A percentile compares a stretch with the other conserved stretches of the same genome.
These are phyloP conservation scores for Acephala macrosclerotiorum DNA, from an alignment of 2,329 filamentous ascomycete genomes.

Conservation along the genomic window DNA sequence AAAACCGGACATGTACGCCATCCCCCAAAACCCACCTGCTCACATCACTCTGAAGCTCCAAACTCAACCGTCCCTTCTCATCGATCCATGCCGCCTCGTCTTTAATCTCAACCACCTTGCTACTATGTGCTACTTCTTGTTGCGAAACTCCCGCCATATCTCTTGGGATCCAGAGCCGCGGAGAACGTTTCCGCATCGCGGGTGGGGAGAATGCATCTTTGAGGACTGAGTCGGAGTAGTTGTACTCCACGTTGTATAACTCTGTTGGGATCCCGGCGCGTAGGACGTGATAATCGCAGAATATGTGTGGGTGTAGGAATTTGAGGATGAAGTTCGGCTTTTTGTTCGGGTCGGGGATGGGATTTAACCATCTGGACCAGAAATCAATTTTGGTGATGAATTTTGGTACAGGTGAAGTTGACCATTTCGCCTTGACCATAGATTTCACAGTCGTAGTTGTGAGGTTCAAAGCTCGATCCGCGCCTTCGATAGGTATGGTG, in stretches of 20 bases:
- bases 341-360: slow-evolving; percentile 43
- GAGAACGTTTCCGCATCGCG: slow-evolving; percentile 59
- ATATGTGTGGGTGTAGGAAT: slow-evolving; percentile 66
- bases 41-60: slow-evolving; percentile 32
- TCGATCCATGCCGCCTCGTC: slow-evolving; percentile 65
- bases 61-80: slow-evolving; percentile 40
- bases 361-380: slow-evolving; percentile 39
- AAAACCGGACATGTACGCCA: slow-evolving; percentile 34
- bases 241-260: slow-evolving; percentile 51
- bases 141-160: slow-evolving; percentile 61
- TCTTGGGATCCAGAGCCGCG: slow-evolving; percentile 67
- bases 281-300: slow-evolving; percentile 61
- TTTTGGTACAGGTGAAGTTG: slow-evolving; percentile 25
- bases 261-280: slow-evolving; percentile 56
- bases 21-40: slow-evolving; percentile 28
- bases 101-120: slow-evolving; percentile 61
- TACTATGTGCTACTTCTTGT: slow-evolving; percentile 62
- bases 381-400: slow-evolving; percentile 35
- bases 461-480: slow-evolving; percentile 29
- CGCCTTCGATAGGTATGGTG: slow-evolving; percentile 31
- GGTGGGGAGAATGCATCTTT: slow-evolving; percentile 65
- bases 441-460: slow-evolving; percentile 20
- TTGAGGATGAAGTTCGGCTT: slow-evolving; percentile 54
- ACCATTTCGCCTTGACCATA: slow-evolving; percentile 22
- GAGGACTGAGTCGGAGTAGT: slow-evolving; percentile 51